These are phyloP conservation scores for Luffa acutangula DNA, from an alignment of 306 rosid species.

Conservation along the genomic window DNA sequence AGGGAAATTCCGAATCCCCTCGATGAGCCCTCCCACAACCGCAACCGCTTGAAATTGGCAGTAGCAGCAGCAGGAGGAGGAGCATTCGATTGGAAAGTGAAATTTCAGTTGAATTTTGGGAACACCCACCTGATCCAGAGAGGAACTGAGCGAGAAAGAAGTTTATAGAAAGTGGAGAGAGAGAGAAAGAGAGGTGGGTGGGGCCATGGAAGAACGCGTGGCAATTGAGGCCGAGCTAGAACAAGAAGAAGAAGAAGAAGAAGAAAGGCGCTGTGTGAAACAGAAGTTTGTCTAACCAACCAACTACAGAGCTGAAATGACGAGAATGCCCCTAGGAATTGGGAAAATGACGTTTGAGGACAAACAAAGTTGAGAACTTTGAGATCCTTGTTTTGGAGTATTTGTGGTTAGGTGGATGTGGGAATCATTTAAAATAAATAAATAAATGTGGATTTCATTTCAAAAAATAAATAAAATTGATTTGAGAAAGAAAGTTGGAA, in stretches of 20 bases:
- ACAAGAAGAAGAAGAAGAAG: background rate
- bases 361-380: background rate
- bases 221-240: background rate
- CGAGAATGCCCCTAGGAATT: background rate
- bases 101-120: background rate
- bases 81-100: background rate
- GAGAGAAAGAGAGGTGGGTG: background rate
- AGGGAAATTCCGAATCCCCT: background rate
- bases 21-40: background rate
- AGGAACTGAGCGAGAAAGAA: background rate
- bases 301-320: background rate
- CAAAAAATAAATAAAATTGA: too few relatives aligned
- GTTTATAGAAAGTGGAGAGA: background rate
- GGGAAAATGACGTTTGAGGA: background rate
- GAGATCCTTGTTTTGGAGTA: background rate
- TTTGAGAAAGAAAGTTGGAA: too few relatives aligned
- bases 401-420: background rate
- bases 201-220: constrained; percentile 11
- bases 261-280: background rate
- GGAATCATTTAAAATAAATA: too few relatives aligned
- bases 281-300: constrained; percentile 1
- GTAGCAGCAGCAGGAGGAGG: background rate
- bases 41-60: background rate
- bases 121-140: constrained; percentile 1
- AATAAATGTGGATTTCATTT: too few relatives aligned